These are phyloP conservation scores for Pythium aquatile DNA, from an alignment of 352 stramenopile genomes.

Conservation along the genomic window DNA sequence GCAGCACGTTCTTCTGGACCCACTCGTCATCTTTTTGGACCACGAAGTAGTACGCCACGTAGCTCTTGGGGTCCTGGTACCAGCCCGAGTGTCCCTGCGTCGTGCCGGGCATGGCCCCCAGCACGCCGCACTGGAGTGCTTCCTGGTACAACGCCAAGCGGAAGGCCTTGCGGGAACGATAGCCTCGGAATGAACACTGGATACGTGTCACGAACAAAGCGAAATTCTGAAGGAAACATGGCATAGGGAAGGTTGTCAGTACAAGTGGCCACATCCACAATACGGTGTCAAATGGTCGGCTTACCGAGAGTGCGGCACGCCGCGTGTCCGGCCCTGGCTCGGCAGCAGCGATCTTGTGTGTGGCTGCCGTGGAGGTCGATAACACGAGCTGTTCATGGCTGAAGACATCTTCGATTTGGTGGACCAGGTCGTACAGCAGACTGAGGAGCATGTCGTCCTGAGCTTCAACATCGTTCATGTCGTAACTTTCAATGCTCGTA, in stretches of 20 bases:
- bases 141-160: conserved; percentile 65
- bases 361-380: background rate
- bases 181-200: conserved; percentile 56
- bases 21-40: conserved; percentile 57
- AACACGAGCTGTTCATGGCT: background rate
- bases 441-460: conserved; percentile 6
- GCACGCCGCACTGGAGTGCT: conserved; percentile 54
- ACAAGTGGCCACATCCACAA: background rate
- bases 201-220: conserved; percentile 35
- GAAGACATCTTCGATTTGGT: conserved; percentile 11
- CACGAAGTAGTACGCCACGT: conserved; percentile 76
- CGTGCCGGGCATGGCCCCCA: conserved; percentile 71
- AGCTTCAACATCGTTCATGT: background rate
- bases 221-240: conserved; percentile 3
- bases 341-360: background rate
- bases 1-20: conserved; percentile 57
- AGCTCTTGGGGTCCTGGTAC: conserved; percentile 76
- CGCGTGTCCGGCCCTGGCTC: conserved; percentile 2
- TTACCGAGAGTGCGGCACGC: conserved; percentile 4
- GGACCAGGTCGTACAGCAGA: conserved; percentile 13
- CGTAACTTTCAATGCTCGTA: background rate
- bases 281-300: background rate
- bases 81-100: conserved; percentile 60
- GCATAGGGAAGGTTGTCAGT: background rate
- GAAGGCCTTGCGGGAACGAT: conserved; percentile 50